Conservation (phyloP, 2,329 filamentous ascomycete species). For the Fusarium mexicanum region DNA sequence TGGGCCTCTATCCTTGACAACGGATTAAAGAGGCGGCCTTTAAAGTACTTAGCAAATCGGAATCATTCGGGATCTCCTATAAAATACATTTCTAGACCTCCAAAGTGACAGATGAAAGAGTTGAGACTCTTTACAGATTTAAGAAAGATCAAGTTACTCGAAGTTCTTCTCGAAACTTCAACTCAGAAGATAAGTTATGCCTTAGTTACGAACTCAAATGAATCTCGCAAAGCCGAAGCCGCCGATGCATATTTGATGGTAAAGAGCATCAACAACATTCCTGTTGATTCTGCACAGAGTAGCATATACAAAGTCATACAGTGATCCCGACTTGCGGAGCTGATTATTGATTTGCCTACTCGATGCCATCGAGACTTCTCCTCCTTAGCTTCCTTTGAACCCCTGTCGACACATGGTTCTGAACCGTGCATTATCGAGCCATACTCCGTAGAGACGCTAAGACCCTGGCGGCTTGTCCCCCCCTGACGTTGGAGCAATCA, state of each 20-base stretch:
- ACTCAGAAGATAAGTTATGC: background rate
- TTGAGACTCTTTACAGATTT: background rate
- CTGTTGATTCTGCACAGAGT: background rate
- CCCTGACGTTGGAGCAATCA: conserved; percentile 33
- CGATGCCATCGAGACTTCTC: conserved; percentile 2
- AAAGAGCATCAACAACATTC: background rate
- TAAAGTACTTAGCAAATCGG: background rate
- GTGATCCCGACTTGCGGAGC: conserved; percentile 15
- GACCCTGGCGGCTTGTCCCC: background rate
- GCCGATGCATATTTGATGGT: background rate
- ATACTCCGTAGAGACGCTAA: background rate
- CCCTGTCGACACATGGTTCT: conserved; percentile 7
- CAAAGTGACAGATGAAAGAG: background rate
- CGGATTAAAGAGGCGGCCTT: background rate
- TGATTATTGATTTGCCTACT: background rate
- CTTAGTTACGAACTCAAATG: background rate
- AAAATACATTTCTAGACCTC: background rate
- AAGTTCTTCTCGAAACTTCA: background rate
- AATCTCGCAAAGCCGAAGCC: background rate
- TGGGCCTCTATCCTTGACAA: background rate
- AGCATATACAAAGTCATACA: conserved; percentile 3
- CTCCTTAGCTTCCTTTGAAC: conserved; percentile 7
- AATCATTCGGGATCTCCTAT: background rate
- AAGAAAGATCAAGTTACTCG: background rate
- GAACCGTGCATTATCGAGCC: conserved; percentile 28